Conservation (phyloP, 1,284 basidiomycete genomes). For the Rhodotorula sp. region DNA sequence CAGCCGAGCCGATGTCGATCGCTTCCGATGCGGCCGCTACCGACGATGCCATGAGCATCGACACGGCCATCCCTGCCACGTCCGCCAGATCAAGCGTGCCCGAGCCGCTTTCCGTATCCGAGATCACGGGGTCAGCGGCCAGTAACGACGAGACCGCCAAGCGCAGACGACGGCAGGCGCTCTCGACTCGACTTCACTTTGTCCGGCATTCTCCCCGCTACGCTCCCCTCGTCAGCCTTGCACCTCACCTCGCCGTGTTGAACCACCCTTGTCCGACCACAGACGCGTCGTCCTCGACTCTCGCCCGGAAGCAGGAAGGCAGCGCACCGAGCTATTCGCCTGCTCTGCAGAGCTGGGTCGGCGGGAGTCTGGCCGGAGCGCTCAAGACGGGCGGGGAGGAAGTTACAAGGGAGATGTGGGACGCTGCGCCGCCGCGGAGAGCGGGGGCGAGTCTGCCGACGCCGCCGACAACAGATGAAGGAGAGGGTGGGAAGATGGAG, state of each 20-base stretch:
- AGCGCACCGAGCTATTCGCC: constrained; percentile 81
- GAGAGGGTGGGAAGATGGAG: background rate
- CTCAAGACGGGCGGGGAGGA: constrained; percentile 81
- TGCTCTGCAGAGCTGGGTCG: constrained; percentile 81
- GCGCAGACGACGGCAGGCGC: constrained; percentile 4
- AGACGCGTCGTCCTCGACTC: background rate
- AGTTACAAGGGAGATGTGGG: constrained; percentile 77
- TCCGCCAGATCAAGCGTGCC: background rate
- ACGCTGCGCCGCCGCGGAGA: constrained; percentile 49
- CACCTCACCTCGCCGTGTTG: constrained; percentile 69
- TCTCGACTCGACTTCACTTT: constrained; percentile 23
- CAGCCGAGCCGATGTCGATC: constrained; percentile 1
- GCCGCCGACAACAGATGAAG: background rate
- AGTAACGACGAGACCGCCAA: constrained; percentile 22
- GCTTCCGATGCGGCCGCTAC: background rate
- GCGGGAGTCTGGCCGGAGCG: constrained; percentile 81
- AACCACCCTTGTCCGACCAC: constrained; percentile 64
- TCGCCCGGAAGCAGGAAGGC: constrained; percentile 56
- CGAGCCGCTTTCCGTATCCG: constrained; percentile 6
- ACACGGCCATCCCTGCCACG: background rate
- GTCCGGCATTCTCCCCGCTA: constrained; percentile 64
- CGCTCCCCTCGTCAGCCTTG: constrained; percentile 64
- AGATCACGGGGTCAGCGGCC: background rate
- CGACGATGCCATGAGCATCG: constrained; percentile 5
- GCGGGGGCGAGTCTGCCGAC: background rate